Conservation (phyloP, 352 stramenopile species). For the Pythium vanterpoolii region DNA sequence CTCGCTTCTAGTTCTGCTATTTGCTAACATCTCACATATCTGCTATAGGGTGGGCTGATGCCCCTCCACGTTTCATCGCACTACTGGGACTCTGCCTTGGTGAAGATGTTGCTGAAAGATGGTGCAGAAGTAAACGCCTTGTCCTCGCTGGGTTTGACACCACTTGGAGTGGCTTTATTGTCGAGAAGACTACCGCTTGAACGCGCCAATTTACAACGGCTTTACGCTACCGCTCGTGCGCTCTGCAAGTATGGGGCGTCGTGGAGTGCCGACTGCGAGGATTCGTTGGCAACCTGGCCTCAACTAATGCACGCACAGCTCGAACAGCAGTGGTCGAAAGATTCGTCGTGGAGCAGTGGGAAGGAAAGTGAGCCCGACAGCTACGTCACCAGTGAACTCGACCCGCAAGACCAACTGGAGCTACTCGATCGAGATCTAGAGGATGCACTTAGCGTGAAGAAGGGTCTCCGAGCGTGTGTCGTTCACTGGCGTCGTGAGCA, state of each 20-base stretch:
- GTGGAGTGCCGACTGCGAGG: background rate
- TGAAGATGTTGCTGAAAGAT: background rate
- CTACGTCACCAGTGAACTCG: background rate
- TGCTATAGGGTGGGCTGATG: background rate
- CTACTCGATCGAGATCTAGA: background rate
- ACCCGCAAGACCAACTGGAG: background rate
- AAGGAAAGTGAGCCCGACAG: conserved; percentile 1
- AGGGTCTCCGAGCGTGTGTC: conserved; percentile 1
- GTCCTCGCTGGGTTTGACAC: background rate
- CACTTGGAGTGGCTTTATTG: background rate
- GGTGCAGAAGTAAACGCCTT: background rate
- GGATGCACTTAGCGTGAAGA: background rate
- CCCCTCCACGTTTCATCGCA: background rate
- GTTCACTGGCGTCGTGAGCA: background rate
- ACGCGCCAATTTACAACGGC: background rate
- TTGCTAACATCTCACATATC: background rate
- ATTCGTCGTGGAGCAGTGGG: conserved; percentile 10
- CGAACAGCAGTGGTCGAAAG: conserved; percentile 8
- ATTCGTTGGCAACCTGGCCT: background rate
- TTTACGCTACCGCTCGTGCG: background rate
- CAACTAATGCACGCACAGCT: background rate
- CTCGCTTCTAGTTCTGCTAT: background rate
- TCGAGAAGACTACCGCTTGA: background rate
- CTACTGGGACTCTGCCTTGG: background rate
- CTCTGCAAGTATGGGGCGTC: background rate